Base-by-base conservation (phyloP, 306 rosid genomes). In the Rosa rugosa region DNA sequence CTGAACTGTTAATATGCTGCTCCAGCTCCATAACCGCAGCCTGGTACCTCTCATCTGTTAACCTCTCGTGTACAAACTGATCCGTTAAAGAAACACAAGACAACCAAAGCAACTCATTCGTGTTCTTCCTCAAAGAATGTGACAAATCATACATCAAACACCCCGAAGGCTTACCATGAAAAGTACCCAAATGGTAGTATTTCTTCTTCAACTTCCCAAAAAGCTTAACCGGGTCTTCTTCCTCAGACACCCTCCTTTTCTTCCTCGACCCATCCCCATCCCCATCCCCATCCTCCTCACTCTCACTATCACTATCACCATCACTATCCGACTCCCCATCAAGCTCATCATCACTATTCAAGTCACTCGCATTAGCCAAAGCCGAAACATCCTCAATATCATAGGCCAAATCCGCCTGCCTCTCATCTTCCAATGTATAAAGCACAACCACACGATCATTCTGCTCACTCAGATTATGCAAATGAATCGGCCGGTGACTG, bases 11-110 rank as follows among this genome's bases (percentile, higher is more conserved):
- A 0, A 96, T 90, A 46, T 89, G 90, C 78, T 93, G 97, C 79
- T 96, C 99, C 0, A 96, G 91, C 90, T 96, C 99, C 94, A 90
- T 91, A 3, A 96, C 97, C 8, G 97, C 99, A 22, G 90, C 96
- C 7, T 85, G 90, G 81, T 96, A 96, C 82, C 99, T 85, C 86
- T 96, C 99, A 57, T 91, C 97, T 0, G 97, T 96, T 10, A 96
- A 66, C 80, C 94, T 89, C 87, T 96, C 97, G 8, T 96, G 99
- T 8, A 93, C 88, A 72, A 91, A 96, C 75, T 96, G 99, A 82
- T 96, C 99, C 8, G 99, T 96, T 2, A 96, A 81, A 3, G 98
- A 86, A 20, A 96, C 87, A 46, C 99, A 96, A 51, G 98, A 91
- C 7, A 96, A 72, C 98, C 98, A 96, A 3, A 96, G 87, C 84